Conservation (phyloP, 2,329 filamentous ascomycete species). For the Cercospora zeae-maydis region DNA sequence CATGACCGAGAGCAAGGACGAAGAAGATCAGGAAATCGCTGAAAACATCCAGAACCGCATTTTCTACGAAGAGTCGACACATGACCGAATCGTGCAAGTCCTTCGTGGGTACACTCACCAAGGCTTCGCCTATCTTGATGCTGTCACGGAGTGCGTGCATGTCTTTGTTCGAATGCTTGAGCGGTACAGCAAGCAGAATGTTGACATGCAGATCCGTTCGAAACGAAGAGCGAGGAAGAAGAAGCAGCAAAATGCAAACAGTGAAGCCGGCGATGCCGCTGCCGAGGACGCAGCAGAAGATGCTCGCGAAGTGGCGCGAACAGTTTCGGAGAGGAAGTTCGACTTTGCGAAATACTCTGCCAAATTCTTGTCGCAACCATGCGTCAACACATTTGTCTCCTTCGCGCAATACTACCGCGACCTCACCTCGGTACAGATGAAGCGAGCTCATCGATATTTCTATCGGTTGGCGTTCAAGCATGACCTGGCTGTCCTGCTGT, state of each 20-base stretch:
- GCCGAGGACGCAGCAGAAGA: constrained; percentile 64
- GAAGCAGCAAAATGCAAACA: constrained; percentile 50
- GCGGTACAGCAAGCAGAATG: constrained; percentile 89
- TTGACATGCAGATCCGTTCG: constrained; percentile 87
- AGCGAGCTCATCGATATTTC: constrained; percentile 89
- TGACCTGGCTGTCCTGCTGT: constrained; percentile 82
- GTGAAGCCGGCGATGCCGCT: constrained; percentile 46
- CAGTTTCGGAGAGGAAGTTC: constrained; percentile 82
- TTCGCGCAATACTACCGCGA: constrained; percentile 80
- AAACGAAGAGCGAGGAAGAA: constrained; percentile 69
- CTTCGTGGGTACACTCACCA: constrained; percentile 87
- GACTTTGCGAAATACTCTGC: constrained; percentile 81
- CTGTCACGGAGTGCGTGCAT: constrained; percentile 83
- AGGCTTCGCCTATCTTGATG: constrained; percentile 88
- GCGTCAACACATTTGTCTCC: constrained; percentile 81
- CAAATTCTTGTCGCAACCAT: constrained; percentile 77
- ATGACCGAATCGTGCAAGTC: constrained; percentile 79
- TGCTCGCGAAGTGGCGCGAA: constrained; percentile 63
- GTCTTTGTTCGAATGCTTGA: constrained; percentile 91
- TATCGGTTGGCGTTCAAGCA: constrained; percentile 94
- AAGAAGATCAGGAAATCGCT: constrained; percentile 96
- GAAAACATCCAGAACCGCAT: constrained; percentile 95
- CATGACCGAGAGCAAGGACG: constrained; percentile 77
- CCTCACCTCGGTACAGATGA: constrained; percentile 73
- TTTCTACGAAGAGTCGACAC: constrained; percentile 96